Evolutionary conservation across 2,329 filamentous ascomycete genomes (phyloP), one percentile per base, ranked within the genome.

Genomic region (Aspergillus vadensis): DNA sequence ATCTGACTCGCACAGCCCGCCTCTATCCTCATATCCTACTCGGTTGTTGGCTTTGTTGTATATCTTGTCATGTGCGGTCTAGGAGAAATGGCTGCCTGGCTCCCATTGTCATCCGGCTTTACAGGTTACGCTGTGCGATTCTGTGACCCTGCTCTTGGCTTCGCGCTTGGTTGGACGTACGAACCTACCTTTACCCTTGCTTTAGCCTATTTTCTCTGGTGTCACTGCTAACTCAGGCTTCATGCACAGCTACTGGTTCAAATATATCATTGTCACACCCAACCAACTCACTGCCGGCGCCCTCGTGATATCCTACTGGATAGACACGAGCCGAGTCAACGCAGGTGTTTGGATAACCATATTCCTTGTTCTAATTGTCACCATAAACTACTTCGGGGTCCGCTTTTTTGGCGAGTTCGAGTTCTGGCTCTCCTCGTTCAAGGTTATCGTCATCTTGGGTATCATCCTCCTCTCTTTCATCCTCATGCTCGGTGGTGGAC

Each of bases 251-350:
- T 79, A 77, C 67, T 91, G 86, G 84, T 84, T 88, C 77, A 93
- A 86, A 73, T 95, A 95, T 74, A 91, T 95, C 73, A 93, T 96
- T 69, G 85, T 91, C 53, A 92, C 90, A 1, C 91, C 92, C 1
- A 95, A 95, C 71, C 91, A 96, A 73, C 80, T 96, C 41, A 95
- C 91, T 0, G 91, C 91, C 27, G 86, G 85, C n/a, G 86, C 90
- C 5, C 77, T 96, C 39, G 89, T 94, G 59, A 89, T 96, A 60
- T 86, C 89, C 67, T 92, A 87, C 69, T 96, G 92, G 91, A 78
- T 91, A 10, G 74, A 81, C 1, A 78, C 85, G 27, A 83, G 89
- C 0, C 80, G 77, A 48, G 82, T 94, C 58, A 93, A 94, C 70
- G 88, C 91, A 0, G 91, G 90, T 54, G 89, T 94, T 12, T 95